A percentile compares a stretch with the other conserved stretches of the same genome.
Evolutionary conservation across 2,329 filamentous ascomycete genomes (phyloP).

Genomic region (Trichocomaceae sp.): DNA sequence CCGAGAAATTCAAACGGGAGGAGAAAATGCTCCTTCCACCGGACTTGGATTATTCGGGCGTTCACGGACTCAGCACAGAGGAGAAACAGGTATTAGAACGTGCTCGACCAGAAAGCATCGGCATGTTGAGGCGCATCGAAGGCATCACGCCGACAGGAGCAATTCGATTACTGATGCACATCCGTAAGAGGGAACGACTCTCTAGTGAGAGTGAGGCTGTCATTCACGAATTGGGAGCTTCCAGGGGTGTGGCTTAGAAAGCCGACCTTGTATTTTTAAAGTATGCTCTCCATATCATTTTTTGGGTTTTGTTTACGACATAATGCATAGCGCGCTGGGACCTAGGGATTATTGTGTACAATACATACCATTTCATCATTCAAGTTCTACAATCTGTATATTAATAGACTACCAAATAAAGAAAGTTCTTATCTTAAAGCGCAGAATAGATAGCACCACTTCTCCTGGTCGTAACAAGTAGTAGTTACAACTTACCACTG

Average conservation of each 20-base stretch:
- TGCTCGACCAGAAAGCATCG: slow-evolving; percentile 74
- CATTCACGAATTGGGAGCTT: not conserved
- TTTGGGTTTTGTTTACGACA: not conserved
- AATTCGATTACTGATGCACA: slow-evolving; percentile 38
- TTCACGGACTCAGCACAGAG: slow-evolving; percentile 70
- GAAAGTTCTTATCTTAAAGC: not conserved
- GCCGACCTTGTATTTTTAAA: not conserved
- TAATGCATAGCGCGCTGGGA: not conserved
- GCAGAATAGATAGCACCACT: no score
- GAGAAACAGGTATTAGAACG: slow-evolving; percentile 65
- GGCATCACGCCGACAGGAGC: slow-evolving; percentile 52
- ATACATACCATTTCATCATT: not conserved
- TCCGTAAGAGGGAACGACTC: slow-evolving; percentile 22
- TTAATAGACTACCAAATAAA: not conserved
- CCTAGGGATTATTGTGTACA: not conserved
- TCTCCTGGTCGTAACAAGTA: no score
- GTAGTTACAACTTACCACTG: no score
- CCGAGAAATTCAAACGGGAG: slow-evolving; percentile 64
- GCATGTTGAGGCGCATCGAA: slow-evolving; percentile 81
- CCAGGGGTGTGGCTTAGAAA: not conserved
- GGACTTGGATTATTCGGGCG: slow-evolving; percentile 66
- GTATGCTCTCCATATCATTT: not conserved
- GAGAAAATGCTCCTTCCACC: slow-evolving; percentile 66
- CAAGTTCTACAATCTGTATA: not conserved
- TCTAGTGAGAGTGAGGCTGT: not conserved